phyloP scores from a whole-genome alignment of 768 basidiomycete species.

The Lactarius tabidus region DNA sequence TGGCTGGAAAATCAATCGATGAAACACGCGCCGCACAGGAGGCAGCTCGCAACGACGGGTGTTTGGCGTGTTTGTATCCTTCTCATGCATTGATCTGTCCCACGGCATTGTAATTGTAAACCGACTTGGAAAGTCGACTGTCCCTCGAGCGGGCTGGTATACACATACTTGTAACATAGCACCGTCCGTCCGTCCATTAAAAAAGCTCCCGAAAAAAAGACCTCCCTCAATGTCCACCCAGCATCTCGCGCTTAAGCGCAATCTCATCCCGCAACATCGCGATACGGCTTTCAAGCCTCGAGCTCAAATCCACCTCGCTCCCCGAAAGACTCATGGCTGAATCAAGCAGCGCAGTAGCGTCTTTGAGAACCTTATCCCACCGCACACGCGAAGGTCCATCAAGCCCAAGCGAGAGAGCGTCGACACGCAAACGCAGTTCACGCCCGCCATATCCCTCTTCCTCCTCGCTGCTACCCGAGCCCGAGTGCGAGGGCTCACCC shows the following conservation, averaged over 20 bases:
- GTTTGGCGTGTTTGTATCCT: too few species aligned
- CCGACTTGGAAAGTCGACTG: background rate
- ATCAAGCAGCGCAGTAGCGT: constrained; percentile 49
- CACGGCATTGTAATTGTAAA: background rate
- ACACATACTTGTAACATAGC: background rate
- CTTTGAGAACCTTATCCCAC: constrained; percentile 50
- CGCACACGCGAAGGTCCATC: constrained; percentile 7
- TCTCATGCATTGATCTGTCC: too few species aligned
- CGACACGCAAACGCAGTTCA: constrained; percentile 9
- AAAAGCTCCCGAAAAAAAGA: background rate
- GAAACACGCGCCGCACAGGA: too few species aligned
- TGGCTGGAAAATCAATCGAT: too few species aligned
- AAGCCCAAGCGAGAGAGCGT: constrained; percentile 17
- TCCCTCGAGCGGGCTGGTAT: background rate
- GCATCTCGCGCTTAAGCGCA: constrained; percentile 51
- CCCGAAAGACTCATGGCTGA: constrained; percentile 45
- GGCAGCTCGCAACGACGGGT: too few species aligned
- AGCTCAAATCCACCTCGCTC: constrained; percentile 57
- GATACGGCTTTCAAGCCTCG: constrained; percentile 65
- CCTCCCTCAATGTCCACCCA: constrained; percentile 25
- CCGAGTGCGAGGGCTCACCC: background rate
- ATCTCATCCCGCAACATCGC: constrained; percentile 71
- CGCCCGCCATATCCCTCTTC: background rate
- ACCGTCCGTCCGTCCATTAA: background rate
- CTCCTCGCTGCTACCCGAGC: too few species aligned